A percentile compares a stretch with the other conserved stretches of the same genome.
These are phyloP conservation scores for Talaromyces thailandensis DNA, from an alignment of 495 filamentous ascomycete species.

Conservation along the genomic window DNA sequence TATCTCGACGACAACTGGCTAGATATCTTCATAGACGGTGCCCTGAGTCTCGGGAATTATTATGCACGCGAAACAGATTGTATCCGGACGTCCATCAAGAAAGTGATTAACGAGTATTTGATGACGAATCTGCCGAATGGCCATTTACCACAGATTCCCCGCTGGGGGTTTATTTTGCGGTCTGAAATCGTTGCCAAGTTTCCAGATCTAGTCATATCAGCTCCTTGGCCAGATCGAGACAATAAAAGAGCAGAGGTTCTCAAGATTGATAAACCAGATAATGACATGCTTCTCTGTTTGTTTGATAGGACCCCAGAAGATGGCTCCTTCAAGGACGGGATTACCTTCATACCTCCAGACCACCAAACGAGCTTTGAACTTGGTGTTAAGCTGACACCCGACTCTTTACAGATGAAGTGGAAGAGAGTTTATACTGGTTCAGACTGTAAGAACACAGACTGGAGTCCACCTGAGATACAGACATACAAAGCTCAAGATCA, in stretches of 20 bases:
- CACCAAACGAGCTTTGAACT: background rate
- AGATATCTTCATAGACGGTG: slow-evolving; percentile 38
- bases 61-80: slow-evolving; percentile 12
- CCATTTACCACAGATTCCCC: slow-evolving; percentile 7
- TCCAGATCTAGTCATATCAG: slow-evolving; percentile 5
- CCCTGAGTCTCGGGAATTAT: slow-evolving; percentile 34
- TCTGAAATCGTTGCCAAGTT: slow-evolving; percentile 7
- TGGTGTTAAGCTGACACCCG: background rate
- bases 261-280: background rate
- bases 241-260: background rate
- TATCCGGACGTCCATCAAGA: slow-evolving; percentile 22
- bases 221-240: background rate
- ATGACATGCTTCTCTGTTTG: background rate
- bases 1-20: slow-evolving; percentile 35
- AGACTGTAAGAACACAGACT: no score
- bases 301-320: background rate
- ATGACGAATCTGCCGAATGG: slow-evolving; percentile 3
- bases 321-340: background rate
- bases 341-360: background rate
- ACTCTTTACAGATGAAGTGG: background rate
- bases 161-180: slow-evolving; percentile 6
- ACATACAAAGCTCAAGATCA: no score
- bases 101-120: slow-evolving; percentile 19
- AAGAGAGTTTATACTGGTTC: no score
- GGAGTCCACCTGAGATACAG: no score